Base-by-base conservation (phyloP, 768 basidiomycete species). In the Amanita exitialis region DNA sequence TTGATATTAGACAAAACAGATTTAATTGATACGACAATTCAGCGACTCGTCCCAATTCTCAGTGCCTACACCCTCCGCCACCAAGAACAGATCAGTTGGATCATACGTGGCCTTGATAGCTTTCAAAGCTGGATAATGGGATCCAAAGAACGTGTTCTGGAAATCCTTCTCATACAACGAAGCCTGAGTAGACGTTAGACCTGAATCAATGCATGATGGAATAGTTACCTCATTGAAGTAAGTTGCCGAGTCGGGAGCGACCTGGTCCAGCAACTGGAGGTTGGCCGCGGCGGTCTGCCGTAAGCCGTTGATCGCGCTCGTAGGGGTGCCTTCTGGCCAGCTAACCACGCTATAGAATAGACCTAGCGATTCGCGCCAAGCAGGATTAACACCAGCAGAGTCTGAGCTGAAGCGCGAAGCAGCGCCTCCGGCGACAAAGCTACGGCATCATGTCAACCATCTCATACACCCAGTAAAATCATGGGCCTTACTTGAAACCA, bases 21-120 rank as follows among this genome's bases (percentile, higher is more conserved):
- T n/a, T n/a, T 12, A 37, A 10, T 25, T 4, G 20, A 25, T 21
- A 8, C 47, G 47, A 16, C 47, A 48, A 15, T 25, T 48, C n/a
- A 54, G 13, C 42, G 53, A 38, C 21, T 37, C 45, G 53, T 77
- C 73, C 75, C 76, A 79, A 3, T 73, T 66, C 15, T 78, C 75
- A 4, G 74, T 74, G 0, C 74, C 76, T 2, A 80, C 74, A 1
- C 77, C 78, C 18, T 65, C 60, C 0, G 59, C 53, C 13, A 78
- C 72, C 4, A 78, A 58, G 56, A 79, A 79, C 7, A 79, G 47
- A 27, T 58, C 64, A 4, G 59, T 51, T 0, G 74, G 71, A 57
- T 80, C 78, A 49, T 76, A 74, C 52, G 58, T 66, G 4, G 46
- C 36, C 56, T 79, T 78, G 59, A 79, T 73, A 0, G 50, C 54